Conservation (phyloP, 805 yeast genomes). For the Hanseniaspora meyeri region DNA sequence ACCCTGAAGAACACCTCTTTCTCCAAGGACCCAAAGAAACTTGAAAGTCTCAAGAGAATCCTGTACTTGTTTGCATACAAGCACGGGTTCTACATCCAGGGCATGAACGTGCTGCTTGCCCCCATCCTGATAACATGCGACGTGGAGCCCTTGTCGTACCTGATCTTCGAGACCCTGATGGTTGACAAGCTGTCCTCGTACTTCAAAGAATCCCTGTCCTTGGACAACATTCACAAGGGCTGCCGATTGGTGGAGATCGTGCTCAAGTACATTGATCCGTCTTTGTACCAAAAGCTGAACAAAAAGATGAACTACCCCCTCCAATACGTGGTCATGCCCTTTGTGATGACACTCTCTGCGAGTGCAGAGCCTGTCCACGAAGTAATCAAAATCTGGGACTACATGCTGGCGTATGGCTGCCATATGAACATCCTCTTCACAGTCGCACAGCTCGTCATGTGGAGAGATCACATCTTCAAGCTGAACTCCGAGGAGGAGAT, state of each 20-base stretch:
- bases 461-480: slow-evolving; percentile 48
- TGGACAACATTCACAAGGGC: slow-evolving; percentile 58
- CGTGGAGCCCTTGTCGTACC: slow-evolving; percentile 70
- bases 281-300: slow-evolving; percentile 40
- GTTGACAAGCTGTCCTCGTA: slow-evolving; percentile 62
- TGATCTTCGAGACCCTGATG: slow-evolving; percentile 51
- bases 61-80: slow-evolving; percentile 12
- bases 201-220: slow-evolving; percentile 61
- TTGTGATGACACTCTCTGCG: slow-evolving; percentile 72
- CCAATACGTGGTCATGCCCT: slow-evolving; percentile 75
- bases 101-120: slow-evolving; percentile 76
- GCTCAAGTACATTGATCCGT: slow-evolving; percentile 59
- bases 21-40: not conserved
- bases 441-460: slow-evolving; percentile 66
- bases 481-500: slow-evolving; percentile 46
- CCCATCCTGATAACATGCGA: slow-evolving; percentile 62
- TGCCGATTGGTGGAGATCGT: slow-evolving; percentile 58
- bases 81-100: slow-evolving; percentile 59
- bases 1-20: slow-evolving; percentile 6
- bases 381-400: slow-evolving; percentile 75
- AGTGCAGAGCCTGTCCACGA: slow-evolving; percentile 77
- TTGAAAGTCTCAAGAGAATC: slow-evolving; percentile 1
- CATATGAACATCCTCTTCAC: slow-evolving; percentile 77
- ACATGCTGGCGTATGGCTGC: slow-evolving; percentile 78
- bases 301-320: slow-evolving; percentile 48